Conservation (phyloP, 2,329 filamentous ascomycete genomes). For the Claviceps humidiphila region DNA sequence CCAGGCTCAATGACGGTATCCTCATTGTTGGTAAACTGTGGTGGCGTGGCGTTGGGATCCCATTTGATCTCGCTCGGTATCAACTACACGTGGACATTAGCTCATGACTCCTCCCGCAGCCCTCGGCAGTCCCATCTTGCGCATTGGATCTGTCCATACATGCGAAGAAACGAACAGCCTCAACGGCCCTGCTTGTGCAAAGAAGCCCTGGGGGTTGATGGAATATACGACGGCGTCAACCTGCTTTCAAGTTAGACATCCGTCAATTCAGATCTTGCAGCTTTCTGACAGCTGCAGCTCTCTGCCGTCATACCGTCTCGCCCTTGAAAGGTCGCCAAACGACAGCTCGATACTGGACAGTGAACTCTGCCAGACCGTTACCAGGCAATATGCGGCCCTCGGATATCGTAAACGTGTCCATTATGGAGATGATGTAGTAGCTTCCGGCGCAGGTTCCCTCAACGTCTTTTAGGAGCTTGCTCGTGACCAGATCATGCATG, state of each 20-base stretch:
- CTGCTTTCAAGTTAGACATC: constrained; percentile 34
- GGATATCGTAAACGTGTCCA: constrained; percentile 91
- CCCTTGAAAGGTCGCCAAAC: constrained; percentile 97
- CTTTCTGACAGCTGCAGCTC: constrained; percentile 6
- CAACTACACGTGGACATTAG: constrained; percentile 38
- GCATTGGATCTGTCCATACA: constrained; percentile 38
- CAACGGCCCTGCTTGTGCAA: constrained; percentile 67
- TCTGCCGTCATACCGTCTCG: constrained; percentile 61
- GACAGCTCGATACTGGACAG: constrained; percentile 85
- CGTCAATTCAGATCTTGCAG: constrained; percentile 2
- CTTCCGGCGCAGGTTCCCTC: constrained; percentile 91
- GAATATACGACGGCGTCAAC: constrained; percentile 88
- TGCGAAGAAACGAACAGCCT: constrained; percentile 69
- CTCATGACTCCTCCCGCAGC: not conserved
- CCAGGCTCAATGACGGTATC: constrained; percentile 90
- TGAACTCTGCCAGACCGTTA: constrained; percentile 86
- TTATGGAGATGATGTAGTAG: constrained; percentile 96
- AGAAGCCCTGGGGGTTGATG: constrained; percentile 87
- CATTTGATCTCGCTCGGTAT: constrained; percentile 88
- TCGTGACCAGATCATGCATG: constrained; percentile 82
- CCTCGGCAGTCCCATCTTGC: not conserved
- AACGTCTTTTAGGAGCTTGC: constrained; percentile 80
- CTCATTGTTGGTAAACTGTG: constrained; percentile 89
- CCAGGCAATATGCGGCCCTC: constrained; percentile 86
- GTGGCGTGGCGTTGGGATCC: constrained; percentile 91